Base-by-base conservation (phyloP, 345 rosid species). In the Passiflora organensis region DNA sequence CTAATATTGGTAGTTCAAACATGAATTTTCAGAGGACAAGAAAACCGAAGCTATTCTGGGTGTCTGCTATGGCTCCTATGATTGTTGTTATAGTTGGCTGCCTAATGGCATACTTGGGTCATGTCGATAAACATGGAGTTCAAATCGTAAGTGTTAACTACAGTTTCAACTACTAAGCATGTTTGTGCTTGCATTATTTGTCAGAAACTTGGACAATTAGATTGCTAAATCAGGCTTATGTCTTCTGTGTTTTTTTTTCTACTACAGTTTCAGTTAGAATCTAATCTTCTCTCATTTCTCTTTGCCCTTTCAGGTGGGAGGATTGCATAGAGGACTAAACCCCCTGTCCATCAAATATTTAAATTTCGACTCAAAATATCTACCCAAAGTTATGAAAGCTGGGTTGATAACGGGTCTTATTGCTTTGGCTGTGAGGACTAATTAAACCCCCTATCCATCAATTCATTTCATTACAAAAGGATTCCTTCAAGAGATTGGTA, bases 61-160 rank as follows among this genome's bases (percentile, higher is more conserved):
- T 83, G 47, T 80, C 96, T 8, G 95, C 96, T 12, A 73, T 88
- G 64, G 80, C 86, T 66, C 96, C 98, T 34, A 80, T 91, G 89
- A 65, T 73, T 51, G 76, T 80, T 1, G 95, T 91, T 16, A 32
- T 82, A 10, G 62, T 81, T 1, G 95, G 96, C 32, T 80, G 89
- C 47, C 48, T 85, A 24, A 77, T 88, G 50, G 82, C 96, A 22
- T 88, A 70, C 67, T 60, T 88, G 22, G 76, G 73, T 6, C 76
- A 75, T 10, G 88, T 66, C 2, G 68, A 77, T 9, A 76, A 74
- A 49, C 80, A 82, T 45, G 90, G 93, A 18, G 78, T 91, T 68
- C 69, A 64, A 71, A 86, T 77, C n/a, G 96, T 88, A 63, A 78
- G 83, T 57, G 2, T 2, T 0, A 4, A 3, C 5, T 15, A 17